Evolutionary conservation across 108 stramenopile genomes (phyloP).

Genomic region (Fragilaria radians): DNA sequence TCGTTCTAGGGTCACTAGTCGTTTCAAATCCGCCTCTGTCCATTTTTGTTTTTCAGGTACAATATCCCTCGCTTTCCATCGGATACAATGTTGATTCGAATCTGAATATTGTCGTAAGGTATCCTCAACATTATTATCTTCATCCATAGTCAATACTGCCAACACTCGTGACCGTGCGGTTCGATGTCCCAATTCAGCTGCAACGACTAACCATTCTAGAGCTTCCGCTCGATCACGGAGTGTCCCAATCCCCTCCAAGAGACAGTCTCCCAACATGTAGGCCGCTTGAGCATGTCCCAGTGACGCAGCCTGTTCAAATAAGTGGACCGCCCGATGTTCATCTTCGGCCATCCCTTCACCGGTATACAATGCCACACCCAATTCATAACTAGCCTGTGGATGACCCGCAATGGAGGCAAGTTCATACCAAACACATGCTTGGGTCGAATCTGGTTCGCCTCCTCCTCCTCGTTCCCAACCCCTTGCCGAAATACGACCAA

Average conservation of each 20-base stretch:
- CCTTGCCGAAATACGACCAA: neutral
- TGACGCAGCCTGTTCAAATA: conserved; percentile 36
- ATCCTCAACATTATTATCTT: conserved; percentile 34
- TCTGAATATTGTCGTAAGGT: conserved; percentile 32
- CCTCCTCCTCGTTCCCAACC: conserved; percentile 4
- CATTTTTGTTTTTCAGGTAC: conserved; percentile 15
- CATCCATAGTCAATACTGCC: conserved; percentile 38
- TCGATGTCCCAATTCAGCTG: conserved; percentile 55
- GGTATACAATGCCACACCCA: conserved; percentile 49
- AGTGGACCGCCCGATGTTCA: conserved; percentile 27
- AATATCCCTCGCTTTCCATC: neutral
- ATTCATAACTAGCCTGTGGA: conserved; percentile 37
- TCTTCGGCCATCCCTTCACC: conserved; percentile 49
- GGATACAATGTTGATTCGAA: conserved; percentile 16
- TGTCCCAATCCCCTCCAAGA: conserved; percentile 47
- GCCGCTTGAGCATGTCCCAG: conserved; percentile 49
- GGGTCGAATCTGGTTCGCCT: conserved; percentile 34
- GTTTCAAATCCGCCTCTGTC: conserved; percentile 14
- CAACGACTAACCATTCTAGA: conserved; percentile 45
- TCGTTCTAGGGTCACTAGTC: conserved; percentile 15
- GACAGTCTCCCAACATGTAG: conserved; percentile 61
- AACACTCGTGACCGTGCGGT: conserved; percentile 49
- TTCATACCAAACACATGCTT: conserved; percentile 38
- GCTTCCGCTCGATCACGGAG: conserved; percentile 37
- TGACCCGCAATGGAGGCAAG: conserved; percentile 31